phyloP scores from a whole-genome alignment of 2,329 filamentous ascomycete species.

The Leptoxyphium fumago region DNA sequence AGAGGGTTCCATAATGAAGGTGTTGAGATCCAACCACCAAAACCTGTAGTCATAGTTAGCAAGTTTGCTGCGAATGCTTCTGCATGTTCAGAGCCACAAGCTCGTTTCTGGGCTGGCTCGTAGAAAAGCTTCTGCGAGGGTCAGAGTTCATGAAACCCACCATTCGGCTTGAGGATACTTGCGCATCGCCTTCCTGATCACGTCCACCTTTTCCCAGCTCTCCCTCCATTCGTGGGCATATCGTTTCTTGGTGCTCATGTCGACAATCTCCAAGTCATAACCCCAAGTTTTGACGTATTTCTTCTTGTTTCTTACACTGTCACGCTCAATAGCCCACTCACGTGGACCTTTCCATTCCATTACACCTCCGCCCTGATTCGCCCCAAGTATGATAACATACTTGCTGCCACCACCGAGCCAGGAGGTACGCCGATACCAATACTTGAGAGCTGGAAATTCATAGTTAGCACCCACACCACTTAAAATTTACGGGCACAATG shows the following conservation, averaged over 20 bases:
- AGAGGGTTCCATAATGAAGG: slow-evolving; percentile 90
- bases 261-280: slow-evolving; percentile 88
- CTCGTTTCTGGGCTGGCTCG: background rate
- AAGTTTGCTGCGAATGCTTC: too few relatives aligned
- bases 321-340: slow-evolving; percentile 95
- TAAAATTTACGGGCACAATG: background rate
- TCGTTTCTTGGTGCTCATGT: slow-evolving; percentile 97
- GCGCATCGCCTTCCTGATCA: slow-evolving; percentile 70
- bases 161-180: slow-evolving; percentile 96
- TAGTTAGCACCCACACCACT: slow-evolving; percentile 1
- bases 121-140: background rate
- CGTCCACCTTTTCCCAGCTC: slow-evolving; percentile 98
- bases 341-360: slow-evolving; percentile 98
- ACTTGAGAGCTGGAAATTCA: slow-evolving; percentile 34
- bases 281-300: slow-evolving; percentile 79
- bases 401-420: slow-evolving; percentile 75
- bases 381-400: slow-evolving; percentile 81
- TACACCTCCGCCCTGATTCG: slow-evolving; percentile 88
- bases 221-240: slow-evolving; percentile 99
- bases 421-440: slow-evolving; percentile 54
- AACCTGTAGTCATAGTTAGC: slow-evolving; percentile 48
- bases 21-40: slow-evolving; percentile 98
- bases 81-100: too few relatives aligned
- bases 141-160: slow-evolving; percentile 39
- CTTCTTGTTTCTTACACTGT: slow-evolving; percentile 90